Evolutionary conservation across 257 asterid genomes (phyloP).

Genomic region (Oldenlandia corymbosa): DNA sequence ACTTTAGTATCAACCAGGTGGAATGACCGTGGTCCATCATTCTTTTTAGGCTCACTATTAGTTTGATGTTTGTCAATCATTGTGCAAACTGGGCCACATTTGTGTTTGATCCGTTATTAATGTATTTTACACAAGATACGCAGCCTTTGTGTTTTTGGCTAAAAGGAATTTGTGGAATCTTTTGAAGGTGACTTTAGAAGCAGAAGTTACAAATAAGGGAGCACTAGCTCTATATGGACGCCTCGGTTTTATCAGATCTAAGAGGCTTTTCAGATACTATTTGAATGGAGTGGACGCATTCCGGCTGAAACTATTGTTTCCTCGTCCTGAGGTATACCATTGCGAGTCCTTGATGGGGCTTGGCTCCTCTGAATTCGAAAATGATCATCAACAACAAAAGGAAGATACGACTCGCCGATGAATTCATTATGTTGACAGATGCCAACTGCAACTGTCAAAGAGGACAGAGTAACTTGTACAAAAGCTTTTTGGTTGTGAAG

Average conservation of each 20-base stretch:
- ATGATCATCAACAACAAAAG: conserved; percentile 3
- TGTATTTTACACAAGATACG: background rate
- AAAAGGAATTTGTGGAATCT: background rate
- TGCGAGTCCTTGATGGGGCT: conserved; percentile 24
- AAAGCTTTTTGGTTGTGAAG: background rate
- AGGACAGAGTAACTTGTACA: background rate
- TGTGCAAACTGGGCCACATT: background rate
- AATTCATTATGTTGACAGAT: too few relatives aligned
- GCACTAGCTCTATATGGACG: conserved; percentile 93
- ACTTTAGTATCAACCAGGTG: background rate
- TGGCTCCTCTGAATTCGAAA: conserved; percentile 9
- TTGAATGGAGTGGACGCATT: conserved; percentile 95
- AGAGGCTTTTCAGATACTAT: conserved; percentile 91
- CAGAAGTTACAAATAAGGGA: conserved; percentile 92
- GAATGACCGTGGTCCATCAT: background rate
- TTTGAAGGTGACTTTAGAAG: conserved; percentile 83
- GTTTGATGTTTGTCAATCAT: background rate
- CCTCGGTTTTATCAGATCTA: conserved; percentile 84
- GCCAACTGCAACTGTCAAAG: background rate
- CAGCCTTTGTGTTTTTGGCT: background rate
- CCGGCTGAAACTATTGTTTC: conserved; percentile 81
- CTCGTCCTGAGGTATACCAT: conserved; percentile 44
- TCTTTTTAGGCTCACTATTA: background rate
- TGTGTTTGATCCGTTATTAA: background rate
- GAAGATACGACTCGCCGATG: too few relatives aligned